A percentile compares a stretch with the other conserved stretches of the same genome.
Evolutionary conservation across 1,284 basidiomycete species (phyloP).

Genomic region (Polyporus tsugae): DNA sequence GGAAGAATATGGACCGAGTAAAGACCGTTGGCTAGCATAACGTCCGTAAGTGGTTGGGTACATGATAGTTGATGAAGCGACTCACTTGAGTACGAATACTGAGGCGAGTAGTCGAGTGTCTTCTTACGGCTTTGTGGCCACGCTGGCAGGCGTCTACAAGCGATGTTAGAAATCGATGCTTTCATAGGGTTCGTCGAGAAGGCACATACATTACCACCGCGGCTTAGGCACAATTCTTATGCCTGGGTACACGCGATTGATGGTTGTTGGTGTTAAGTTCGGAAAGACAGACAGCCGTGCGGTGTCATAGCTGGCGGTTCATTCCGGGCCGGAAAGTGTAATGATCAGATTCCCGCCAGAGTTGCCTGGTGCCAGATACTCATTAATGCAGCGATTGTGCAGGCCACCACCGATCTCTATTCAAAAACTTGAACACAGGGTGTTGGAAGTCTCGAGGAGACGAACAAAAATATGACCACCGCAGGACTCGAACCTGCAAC

Average conservation of each 20-base stretch:
- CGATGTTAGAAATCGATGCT: background rate
- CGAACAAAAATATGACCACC: slow-evolving; percentile 63
- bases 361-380: background rate
- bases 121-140: background rate
- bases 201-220: background rate
- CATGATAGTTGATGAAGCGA: background rate
- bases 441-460: background rate
- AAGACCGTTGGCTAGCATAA: background rate
- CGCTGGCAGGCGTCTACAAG: background rate
- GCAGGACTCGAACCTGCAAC: slow-evolving; percentile 92
- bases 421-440: too few relatives aligned
- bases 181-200: background rate
- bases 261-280: background rate
- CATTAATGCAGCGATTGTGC: too few relatives aligned
- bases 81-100: background rate
- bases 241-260: background rate
- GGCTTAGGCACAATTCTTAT: background rate
- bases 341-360: background rate
- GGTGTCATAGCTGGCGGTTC: background rate
- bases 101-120: background rate
- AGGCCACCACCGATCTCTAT: too few relatives aligned
- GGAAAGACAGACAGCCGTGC: background rate
- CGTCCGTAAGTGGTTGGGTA: background rate
- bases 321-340: background rate
- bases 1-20: background rate